Evolutionary conservation across 23 red algal genomes (phyloP).

Genomic region (Chondrus crispus): DNA sequence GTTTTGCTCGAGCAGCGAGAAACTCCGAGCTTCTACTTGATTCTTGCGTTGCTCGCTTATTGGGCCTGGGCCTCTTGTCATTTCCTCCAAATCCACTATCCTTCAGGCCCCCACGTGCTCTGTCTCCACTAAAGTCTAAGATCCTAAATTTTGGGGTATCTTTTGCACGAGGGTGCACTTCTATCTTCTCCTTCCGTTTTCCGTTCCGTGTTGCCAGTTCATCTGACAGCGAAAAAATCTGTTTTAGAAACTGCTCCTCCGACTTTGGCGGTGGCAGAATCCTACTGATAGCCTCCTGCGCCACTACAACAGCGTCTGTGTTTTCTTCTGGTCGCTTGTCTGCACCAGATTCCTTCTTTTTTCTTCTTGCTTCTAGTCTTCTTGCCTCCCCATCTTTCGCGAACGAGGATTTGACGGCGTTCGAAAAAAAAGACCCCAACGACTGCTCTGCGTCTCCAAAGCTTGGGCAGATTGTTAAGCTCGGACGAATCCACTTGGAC

Average conservation of each 20-base stretch:
- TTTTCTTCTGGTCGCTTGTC: not conserved
- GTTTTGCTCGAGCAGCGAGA: constrained; percentile 19
- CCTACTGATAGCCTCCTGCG: constrained; percentile 15
- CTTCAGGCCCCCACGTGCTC: not conserved
- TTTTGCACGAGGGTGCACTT: not conserved
- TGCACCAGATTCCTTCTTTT: not conserved
- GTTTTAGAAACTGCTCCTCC: constrained; percentile 37
- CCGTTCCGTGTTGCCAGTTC: not conserved
- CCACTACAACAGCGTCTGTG: not conserved
- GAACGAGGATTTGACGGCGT: constrained; percentile 36
- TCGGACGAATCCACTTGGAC: constrained; percentile 73
- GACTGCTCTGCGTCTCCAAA: constrained; percentile 32
- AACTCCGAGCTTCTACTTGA: constrained; percentile 11
- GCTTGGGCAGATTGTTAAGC: constrained; percentile 14
- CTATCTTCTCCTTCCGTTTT: not conserved
- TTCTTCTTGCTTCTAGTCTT: constrained; percentile 34
- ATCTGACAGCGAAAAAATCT: not conserved
- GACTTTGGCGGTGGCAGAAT: constrained; percentile 28
- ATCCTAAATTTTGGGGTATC: not conserved
- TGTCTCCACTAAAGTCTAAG: constrained; percentile 34
- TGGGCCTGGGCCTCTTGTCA: not conserved
- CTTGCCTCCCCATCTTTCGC: constrained; percentile 48
- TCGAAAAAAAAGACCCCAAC: constrained; percentile 15
- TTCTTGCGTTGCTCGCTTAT: not conserved
- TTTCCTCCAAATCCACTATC: constrained; percentile 17